phyloP scores from a whole-genome alignment of 2,329 filamentous ascomycete species.

The Elsinoe ampelina region DNA sequence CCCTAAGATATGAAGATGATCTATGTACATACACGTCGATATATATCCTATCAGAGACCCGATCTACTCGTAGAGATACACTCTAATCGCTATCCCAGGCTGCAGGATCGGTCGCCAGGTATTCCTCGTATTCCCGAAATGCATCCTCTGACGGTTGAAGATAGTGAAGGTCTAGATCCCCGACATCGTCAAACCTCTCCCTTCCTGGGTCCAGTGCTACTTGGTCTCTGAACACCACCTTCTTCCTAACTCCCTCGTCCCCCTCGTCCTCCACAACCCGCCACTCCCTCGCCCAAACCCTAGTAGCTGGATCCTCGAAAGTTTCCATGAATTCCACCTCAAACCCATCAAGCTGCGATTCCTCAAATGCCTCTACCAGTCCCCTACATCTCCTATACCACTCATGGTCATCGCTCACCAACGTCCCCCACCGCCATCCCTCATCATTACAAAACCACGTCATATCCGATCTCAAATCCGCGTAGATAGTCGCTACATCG shows the following conservation, averaged over 20 bases:
- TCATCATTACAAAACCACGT: background rate
- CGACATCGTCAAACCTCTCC: too few relatives aligned
- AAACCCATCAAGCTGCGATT: background rate
- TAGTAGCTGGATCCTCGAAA: background rate
- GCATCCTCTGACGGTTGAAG: too few relatives aligned
- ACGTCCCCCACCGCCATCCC: slow-evolving; percentile 1
- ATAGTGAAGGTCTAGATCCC: too few relatives aligned
- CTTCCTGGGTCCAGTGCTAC: too few relatives aligned
- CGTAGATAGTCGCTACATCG: background rate
- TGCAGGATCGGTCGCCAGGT: too few relatives aligned
- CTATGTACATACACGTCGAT: background rate
- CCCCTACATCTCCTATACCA: background rate
- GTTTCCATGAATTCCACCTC: background rate
- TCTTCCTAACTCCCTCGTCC: background rate
- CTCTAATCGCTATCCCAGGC: too few relatives aligned
- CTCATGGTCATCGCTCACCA: slow-evolving; percentile 2
- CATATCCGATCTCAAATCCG: background rate
- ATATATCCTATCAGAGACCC: too few relatives aligned
- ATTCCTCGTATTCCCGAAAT: too few relatives aligned
- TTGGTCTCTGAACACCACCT: background rate
- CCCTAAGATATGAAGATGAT: background rate
- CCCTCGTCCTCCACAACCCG: background rate
- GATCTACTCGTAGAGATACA: too few relatives aligned
- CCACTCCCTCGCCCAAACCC: slow-evolving; percentile 1
- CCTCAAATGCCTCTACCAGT: background rate